A percentile compares a stretch with the other conserved stretches of the same genome.
phyloP scores from a whole-genome alignment of 495 filamentous ascomycete species.

The Penicillium alfredii region DNA sequence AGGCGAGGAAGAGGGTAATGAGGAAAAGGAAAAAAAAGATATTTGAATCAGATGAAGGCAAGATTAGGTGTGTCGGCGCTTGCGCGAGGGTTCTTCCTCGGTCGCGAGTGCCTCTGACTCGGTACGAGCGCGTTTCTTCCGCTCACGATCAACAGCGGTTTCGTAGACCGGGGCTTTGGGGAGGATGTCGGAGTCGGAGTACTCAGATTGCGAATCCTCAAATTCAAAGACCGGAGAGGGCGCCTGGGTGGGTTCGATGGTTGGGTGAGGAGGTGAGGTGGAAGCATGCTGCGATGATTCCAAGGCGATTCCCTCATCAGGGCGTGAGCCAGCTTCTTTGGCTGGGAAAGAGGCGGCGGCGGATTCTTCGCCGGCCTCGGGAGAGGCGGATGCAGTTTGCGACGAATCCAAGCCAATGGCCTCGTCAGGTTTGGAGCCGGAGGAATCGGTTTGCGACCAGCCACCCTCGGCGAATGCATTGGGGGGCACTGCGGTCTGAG shows the following conservation, averaged over 20 bases:
- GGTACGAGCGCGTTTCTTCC: constrained; percentile 35
- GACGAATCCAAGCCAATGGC: no score
- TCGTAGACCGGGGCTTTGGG: neutral
- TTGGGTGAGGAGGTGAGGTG: neutral
- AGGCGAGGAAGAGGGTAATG: no score
- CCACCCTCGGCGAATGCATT: no score
- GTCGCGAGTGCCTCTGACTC: constrained; percentile 62
- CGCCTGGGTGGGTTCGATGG: neutral
- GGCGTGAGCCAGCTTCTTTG: constrained; percentile 3
- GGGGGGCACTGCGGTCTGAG: no score
- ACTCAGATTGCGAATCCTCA: constrained; percentile 2
- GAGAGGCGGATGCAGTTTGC: no score
- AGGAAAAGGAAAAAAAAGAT: no score
- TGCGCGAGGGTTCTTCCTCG: constrained; percentile 50
- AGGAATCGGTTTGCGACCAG: neutral
- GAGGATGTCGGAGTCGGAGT: neutral
- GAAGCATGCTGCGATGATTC: constrained; percentile 5
- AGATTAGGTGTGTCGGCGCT: neutral
- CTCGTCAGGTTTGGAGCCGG: no score
- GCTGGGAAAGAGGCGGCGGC: constrained; percentile 1
- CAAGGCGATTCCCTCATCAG: constrained; percentile 2
- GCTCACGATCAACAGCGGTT: neutral
- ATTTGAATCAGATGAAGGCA: no score
- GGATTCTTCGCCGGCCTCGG: no score
- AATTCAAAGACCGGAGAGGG: neutral